These are phyloP conservation scores for Lachnellula suecica DNA, from an alignment of 2,329 filamentous ascomycete species.

Conservation along the genomic window DNA sequence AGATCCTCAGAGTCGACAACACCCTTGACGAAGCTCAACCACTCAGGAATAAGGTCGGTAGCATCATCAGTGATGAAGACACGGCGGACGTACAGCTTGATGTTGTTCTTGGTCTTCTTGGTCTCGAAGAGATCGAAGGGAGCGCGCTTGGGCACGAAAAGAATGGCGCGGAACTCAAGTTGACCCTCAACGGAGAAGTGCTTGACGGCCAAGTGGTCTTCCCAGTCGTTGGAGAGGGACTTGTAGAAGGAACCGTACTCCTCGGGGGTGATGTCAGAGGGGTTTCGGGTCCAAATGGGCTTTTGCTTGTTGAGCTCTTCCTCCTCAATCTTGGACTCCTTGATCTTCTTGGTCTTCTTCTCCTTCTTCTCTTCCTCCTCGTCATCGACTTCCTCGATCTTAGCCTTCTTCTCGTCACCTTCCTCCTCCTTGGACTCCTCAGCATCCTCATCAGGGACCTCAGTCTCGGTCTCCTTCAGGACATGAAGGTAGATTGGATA, in stretches of 20 bases:
- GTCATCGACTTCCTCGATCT: conserved; percentile 89
- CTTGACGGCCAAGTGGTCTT: conserved; percentile 99
- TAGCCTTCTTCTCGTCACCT: conserved; percentile 89
- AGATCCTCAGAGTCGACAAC: conserved; percentile 99
- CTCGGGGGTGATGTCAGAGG: conserved; percentile 89
- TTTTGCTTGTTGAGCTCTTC: conserved; percentile 99
- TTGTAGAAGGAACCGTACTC: conserved; percentile 99
- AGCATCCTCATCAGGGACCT: conserved; percentile 94
- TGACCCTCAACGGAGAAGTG: conserved; percentile 99
- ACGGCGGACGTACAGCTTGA: conserved; percentile 99
- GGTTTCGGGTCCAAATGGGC: conserved; percentile 99
- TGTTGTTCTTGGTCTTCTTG: conserved; percentile 99
- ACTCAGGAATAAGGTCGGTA: conserved; percentile 98
- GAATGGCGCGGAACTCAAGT: conserved; percentile 99
- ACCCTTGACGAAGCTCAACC: conserved; percentile 99
- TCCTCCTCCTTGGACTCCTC: conserved; percentile 71
- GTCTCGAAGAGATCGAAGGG: conserved; percentile 99
- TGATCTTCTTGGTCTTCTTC: conserved; percentile 99
- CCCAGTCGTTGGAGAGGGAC: conserved; percentile 99
- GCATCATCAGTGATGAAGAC: conserved; percentile 99
- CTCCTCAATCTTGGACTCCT: conserved; percentile 98
- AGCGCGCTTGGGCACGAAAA: conserved; percentile 99
- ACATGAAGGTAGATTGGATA: conserved; percentile 99
- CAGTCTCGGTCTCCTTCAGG: conserved; percentile 97
- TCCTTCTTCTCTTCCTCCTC: conserved; percentile 88